A percentile compares a stretch with the other conserved stretches of the same genome.
Conservation (phyloP, 129 eudicot species). For the Flaveria robusta region DNA sequence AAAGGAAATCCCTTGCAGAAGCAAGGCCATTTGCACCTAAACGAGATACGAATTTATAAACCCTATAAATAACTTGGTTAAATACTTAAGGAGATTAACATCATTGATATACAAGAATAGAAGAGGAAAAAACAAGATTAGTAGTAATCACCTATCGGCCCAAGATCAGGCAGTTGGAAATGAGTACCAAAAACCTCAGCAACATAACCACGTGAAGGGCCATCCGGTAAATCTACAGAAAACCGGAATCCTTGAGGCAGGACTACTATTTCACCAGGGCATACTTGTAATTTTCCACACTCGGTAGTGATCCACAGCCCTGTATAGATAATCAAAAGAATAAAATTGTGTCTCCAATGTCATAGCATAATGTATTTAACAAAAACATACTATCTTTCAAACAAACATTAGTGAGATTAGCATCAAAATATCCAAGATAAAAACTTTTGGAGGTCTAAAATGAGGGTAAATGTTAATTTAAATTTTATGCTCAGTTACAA, state of each 20-base stretch:
- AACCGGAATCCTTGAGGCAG: constrained; percentile 94
- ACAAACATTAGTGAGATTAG: neutral
- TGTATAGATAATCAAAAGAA: constrained; percentile 23
- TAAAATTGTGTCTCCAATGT: constrained; percentile 1
- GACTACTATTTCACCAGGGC: constrained; percentile 86
- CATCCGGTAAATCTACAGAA: constrained; percentile 76
- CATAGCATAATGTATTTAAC: constrained; percentile 14
- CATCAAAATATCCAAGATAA: neutral
- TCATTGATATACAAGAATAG: neutral
- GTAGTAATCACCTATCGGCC: constrained; percentile 73
- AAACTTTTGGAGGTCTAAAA: constrained; percentile 13
- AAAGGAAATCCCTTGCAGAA: constrained; percentile 84
- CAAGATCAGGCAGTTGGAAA: constrained; percentile 97
- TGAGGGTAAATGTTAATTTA: neutral
- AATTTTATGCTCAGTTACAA: constrained; percentile 14
- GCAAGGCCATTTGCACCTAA: constrained; percentile 99
- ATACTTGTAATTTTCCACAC: constrained; percentile 81
- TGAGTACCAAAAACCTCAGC: constrained; percentile 91
- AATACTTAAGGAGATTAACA: constrained; percentile 3
- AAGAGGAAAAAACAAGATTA: neutral
- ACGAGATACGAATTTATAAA: neutral
- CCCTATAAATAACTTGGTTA: constrained; percentile 6
- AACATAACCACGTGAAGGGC: constrained; percentile 95
- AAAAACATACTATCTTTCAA: neutral
- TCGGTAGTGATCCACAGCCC: constrained; percentile 94